Conservation (phyloP, 495 filamentous ascomycete genomes). For the Neurospora cerealis region DNA sequence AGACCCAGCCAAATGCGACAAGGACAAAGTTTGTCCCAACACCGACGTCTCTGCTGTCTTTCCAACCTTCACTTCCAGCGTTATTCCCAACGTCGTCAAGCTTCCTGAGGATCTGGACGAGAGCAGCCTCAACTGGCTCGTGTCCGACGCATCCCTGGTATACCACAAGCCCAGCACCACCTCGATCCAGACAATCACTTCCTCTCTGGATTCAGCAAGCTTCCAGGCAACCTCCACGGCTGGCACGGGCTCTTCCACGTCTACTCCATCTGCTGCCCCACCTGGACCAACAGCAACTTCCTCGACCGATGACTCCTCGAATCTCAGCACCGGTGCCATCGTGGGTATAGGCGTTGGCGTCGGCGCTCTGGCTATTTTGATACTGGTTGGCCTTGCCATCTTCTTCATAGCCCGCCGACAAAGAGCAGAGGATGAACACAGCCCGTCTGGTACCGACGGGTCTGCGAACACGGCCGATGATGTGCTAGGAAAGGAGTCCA, state of each 20-base stretch:
- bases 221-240: background rate
- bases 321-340: background rate
- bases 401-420: background rate
- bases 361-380: background rate
- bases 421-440: background rate
- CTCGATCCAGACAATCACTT: background rate
- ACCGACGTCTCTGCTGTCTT: background rate
- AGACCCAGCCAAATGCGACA: background rate
- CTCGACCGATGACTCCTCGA: background rate
- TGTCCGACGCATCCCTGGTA: background rate
- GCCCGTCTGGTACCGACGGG: background rate
- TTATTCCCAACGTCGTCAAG: background rate
- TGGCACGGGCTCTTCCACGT: background rate
- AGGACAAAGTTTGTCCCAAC: background rate
- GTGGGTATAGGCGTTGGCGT: background rate
- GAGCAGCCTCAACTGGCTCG: background rate
- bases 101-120: background rate
- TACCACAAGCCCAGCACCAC: background rate
- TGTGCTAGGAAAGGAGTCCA: background rate
- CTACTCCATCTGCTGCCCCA: background rate
- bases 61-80: background rate
- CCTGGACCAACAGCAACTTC: background rate
- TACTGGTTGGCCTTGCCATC: background rate
- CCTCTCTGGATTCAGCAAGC: background rate
- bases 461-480: background rate